Conservation (phyloP, 108 stramenopile species). For the Tribonema minus region DNA sequence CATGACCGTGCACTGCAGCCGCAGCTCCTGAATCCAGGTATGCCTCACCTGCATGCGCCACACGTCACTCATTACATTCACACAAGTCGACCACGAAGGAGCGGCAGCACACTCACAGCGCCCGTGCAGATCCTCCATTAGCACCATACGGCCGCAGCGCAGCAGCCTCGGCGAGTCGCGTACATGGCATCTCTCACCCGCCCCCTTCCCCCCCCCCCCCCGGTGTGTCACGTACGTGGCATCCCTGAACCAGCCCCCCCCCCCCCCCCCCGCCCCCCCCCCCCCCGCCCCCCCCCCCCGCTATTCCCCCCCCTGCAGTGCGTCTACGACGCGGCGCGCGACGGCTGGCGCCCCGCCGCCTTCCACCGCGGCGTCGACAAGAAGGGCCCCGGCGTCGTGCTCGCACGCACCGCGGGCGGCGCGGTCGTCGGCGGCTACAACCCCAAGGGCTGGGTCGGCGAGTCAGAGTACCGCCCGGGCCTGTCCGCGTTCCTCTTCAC, state of each 20-base stretch:
- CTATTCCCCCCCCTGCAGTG: slow-evolving; percentile 5
- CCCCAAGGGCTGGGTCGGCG: slow-evolving; percentile 46
- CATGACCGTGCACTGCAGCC: no score
- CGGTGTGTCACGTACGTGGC: no score
- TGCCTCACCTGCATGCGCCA: no score
- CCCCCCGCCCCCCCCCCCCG: not conserved
- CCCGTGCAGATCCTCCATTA: no score
- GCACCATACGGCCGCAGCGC: no score
- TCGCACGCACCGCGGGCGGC: slow-evolving; percentile 19
- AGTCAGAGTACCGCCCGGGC: slow-evolving; percentile 37
- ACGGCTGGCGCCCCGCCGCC: slow-evolving; percentile 32
- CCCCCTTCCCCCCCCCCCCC: no score
- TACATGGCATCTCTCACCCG: no score
- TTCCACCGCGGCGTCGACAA: slow-evolving; percentile 37
- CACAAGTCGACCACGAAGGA: no score
- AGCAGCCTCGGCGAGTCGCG: no score
- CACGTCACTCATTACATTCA: no score
- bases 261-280: not conserved
- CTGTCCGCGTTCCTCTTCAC: slow-evolving; percentile 38
- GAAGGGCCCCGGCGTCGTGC: slow-evolving; percentile 25
- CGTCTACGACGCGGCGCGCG: slow-evolving; percentile 25
- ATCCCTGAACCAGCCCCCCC: not conserved
- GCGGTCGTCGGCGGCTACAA: slow-evolving; percentile 42
- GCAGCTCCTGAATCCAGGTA: no score
- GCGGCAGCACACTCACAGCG: no score